Evolutionary conservation across 108 stramenopile genomes (phyloP).

Genomic region (Cyclotella sp.): DNA sequence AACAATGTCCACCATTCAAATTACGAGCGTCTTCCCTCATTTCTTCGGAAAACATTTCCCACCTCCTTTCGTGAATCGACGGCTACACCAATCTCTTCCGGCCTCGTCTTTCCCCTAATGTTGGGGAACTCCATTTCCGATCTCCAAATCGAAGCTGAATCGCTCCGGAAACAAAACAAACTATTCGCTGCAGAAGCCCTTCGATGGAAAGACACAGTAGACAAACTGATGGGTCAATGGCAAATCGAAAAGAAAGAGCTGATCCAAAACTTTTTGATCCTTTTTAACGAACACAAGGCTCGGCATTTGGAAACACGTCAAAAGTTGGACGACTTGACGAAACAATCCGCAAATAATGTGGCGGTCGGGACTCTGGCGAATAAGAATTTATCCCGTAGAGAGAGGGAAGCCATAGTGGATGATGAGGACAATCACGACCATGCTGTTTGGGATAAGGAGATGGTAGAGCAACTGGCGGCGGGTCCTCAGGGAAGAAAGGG

Average conservation of each 20-base stretch:
- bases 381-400: background rate
- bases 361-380: background rate
- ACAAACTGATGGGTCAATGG: conserved; percentile 45
- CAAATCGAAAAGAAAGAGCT: conserved; percentile 50
- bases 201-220: conserved; percentile 40
- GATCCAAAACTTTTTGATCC: conserved; percentile 40
- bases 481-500: conserved; percentile 22
- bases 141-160: conserved; percentile 53
- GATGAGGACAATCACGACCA: conserved; percentile 51
- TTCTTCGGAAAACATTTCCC: conserved; percentile 13
- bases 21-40: conserved; percentile 27
- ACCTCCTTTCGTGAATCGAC: background rate
- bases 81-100: conserved; percentile 15
- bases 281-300: conserved; percentile 55
- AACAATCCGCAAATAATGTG: background rate
- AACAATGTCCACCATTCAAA: conserved; percentile 22
- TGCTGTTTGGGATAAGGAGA: conserved; percentile 38
- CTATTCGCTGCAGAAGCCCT: conserved; percentile 31
- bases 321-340: conserved; percentile 34
- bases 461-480: conserved; percentile 37
- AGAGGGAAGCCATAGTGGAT: conserved; percentile 26
- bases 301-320: conserved; percentile 40
- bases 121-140: conserved; percentile 40
- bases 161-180: conserved; percentile 42
- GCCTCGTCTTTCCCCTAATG: conserved; percentile 27